These are phyloP conservation scores for Clavariopsis aquatica DNA, from an alignment of 495 filamentous ascomycete genomes.

Conservation along the genomic window DNA sequence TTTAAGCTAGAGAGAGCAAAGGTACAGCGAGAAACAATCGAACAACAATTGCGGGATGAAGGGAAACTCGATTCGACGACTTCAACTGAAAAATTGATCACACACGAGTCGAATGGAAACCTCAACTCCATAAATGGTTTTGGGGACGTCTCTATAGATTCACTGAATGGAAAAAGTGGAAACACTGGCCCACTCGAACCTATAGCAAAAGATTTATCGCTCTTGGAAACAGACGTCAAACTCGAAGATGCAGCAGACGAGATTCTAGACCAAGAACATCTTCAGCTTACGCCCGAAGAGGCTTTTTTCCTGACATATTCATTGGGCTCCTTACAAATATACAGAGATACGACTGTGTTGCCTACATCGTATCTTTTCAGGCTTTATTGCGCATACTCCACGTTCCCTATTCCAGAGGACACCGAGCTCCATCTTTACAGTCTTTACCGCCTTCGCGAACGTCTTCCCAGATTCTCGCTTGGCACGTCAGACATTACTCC, in stretches of 20 bases:
- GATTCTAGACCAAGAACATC: slow-evolving; percentile 79
- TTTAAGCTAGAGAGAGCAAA: slow-evolving; percentile 90
- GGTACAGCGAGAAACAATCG: slow-evolving; percentile 75
- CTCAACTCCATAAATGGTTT: background rate
- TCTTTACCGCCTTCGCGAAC: slow-evolving; percentile 56
- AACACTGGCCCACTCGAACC: background rate
- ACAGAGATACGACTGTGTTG: slow-evolving; percentile 52
- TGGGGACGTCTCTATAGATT: background rate
- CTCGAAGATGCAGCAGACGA: background rate
- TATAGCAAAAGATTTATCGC: background rate
- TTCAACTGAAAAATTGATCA: background rate
- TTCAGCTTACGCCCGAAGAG: slow-evolving; percentile 87
- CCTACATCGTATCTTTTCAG: slow-evolving; percentile 41
- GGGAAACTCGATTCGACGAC: background rate
- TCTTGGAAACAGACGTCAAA: background rate
- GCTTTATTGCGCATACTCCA: slow-evolving; percentile 44
- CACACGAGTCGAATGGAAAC: background rate
- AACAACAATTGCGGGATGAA: slow-evolving; percentile 42
- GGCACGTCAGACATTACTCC: slow-evolving; percentile 30
- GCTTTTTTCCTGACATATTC: slow-evolving; percentile 87
- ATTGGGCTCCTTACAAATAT: slow-evolving; percentile 73
- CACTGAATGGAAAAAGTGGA: background rate
- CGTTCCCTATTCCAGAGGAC: slow-evolving; percentile 40
- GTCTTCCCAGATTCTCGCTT: slow-evolving; percentile 66
- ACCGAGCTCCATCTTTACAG: slow-evolving; percentile 44